A percentile compares a stretch with the other conserved stretches of the same genome.
phyloP scores from a whole-genome alignment of 257 asterid genomes.

The Penstemon barbatus region DNA sequence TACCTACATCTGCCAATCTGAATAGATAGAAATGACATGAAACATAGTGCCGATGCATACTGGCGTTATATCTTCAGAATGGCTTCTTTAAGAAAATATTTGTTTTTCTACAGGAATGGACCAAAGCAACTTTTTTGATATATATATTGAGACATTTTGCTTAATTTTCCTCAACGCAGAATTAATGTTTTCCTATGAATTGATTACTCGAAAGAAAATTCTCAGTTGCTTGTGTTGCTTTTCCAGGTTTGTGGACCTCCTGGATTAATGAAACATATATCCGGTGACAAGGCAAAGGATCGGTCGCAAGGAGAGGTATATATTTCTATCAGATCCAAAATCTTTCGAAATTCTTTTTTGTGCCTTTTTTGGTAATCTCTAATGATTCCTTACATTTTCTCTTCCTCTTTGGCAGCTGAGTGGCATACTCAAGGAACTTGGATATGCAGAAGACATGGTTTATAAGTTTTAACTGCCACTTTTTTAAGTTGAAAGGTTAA shows the following conservation, averaged over 20 bases:
- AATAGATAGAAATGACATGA: too few species aligned
- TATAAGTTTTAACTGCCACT: conserved; percentile 60
- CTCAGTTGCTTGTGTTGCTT: too few species aligned
- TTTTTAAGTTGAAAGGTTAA: conserved; percentile 17
- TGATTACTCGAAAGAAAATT: too few species aligned
- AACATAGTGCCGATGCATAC: too few species aligned
- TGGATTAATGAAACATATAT: conserved; percentile 85
- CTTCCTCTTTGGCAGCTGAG: conserved; percentile 48
- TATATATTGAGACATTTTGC: too few species aligned
- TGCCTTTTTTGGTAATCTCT: background rate
- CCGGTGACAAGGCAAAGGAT: conserved; percentile 90
- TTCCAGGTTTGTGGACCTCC: conserved; percentile 97
- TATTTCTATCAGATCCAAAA: background rate
- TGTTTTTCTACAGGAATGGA: too few species aligned
- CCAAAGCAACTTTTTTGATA: too few species aligned
- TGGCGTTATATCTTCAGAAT: too few species aligned
- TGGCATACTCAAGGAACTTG: conserved; percentile 82
- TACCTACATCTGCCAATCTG: too few species aligned
- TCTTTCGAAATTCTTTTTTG: background rate
- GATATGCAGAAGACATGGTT: conserved; percentile 78
- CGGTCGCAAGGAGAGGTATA: conserved; percentile 88
- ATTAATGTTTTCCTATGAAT: too few species aligned
- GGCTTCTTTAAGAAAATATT: too few species aligned
- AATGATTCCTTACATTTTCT: background rate
- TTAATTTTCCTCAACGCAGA: too few species aligned